phyloP scores from a whole-genome alignment of 257 asterid species.

The Petrea volubilis region DNA sequence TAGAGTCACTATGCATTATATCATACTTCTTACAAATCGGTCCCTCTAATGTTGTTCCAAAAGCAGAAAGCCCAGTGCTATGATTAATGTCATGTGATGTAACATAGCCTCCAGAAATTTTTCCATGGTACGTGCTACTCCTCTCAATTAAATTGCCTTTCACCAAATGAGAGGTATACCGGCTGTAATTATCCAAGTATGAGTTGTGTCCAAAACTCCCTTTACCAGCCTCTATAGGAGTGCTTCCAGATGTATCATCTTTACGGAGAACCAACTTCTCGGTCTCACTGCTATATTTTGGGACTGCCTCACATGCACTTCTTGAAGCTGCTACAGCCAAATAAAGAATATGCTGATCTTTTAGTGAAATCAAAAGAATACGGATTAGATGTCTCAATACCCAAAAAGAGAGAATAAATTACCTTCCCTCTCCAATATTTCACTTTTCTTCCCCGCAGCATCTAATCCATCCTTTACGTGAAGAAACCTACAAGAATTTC shows the following conservation, averaged over 20 bases:
- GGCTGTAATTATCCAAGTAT: constrained; percentile 27
- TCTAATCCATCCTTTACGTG: constrained; percentile 58
- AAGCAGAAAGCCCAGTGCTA: constrained; percentile 31
- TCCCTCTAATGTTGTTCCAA: constrained; percentile 29
- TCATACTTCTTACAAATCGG: constrained; percentile 29
- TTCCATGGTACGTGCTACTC: constrained; percentile 28
- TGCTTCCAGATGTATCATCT: constrained; percentile 30
- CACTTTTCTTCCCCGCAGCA: constrained; percentile 36
- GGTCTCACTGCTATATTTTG: constrained; percentile 35
- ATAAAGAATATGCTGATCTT: constrained; percentile 24
- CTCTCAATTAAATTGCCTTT: constrained; percentile 34
- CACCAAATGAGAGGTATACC: constrained; percentile 35
- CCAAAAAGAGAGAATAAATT: constrained; percentile 23
- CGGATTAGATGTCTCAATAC: constrained; percentile 21
- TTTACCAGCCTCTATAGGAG: constrained; percentile 21
- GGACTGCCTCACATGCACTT: constrained; percentile 39
- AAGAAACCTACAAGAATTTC: constrained; percentile 80
- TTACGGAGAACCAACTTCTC: constrained; percentile 23
- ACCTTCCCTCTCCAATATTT: constrained; percentile 53
- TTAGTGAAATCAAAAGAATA: constrained; percentile 26
- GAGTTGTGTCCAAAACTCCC: constrained; percentile 33
- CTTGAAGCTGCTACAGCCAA: constrained; percentile 51
- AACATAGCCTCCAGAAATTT: constrained; percentile 29
- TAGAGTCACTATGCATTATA: constrained; percentile 24
- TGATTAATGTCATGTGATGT: constrained; percentile 31